phyloP scores from a whole-genome alignment of 2,329 filamentous ascomycete species.

The Gyromitra esculenta region DNA sequence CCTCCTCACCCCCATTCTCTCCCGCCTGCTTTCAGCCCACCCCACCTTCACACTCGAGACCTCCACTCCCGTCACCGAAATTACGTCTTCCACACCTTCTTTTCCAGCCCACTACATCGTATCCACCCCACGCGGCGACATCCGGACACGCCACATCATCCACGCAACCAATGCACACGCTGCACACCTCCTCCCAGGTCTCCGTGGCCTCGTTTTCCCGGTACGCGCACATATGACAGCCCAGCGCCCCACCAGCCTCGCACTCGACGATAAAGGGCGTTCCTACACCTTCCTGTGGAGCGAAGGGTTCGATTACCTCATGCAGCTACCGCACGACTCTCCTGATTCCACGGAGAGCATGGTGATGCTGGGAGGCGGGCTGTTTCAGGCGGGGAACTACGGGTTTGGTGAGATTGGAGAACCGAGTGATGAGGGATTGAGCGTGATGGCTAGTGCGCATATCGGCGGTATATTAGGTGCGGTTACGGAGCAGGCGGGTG shows the following conservation, averaged over 20 bases:
- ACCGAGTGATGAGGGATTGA: slow-evolving; percentile 63
- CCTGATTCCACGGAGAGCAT: slow-evolving; percentile 59
- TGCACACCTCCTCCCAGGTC: slow-evolving; percentile 65
- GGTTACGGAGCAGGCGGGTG: slow-evolving; percentile 59
- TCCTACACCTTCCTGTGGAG: slow-evolving; percentile 54
- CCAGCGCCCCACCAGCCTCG: slow-evolving; percentile 62
- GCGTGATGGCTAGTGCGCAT: slow-evolving; percentile 62
- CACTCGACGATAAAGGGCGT: slow-evolving; percentile 27
- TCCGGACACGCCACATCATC: slow-evolving; percentile 66
- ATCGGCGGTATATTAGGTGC: slow-evolving; percentile 62
- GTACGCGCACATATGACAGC: slow-evolving; percentile 66
- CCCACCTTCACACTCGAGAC: slow-evolving; percentile 54
- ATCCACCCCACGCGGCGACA: slow-evolving; percentile 62
- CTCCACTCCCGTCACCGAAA: slow-evolving; percentile 59
- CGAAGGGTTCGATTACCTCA: slow-evolving; percentile 65
- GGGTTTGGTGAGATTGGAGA: slow-evolving; percentile 65
- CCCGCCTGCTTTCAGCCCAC: slow-evolving; percentile 61
- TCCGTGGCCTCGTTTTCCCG: slow-evolving; percentile 64
- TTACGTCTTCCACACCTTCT: slow-evolving; percentile 58
- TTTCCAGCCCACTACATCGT: slow-evolving; percentile 61
- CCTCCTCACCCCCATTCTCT: slow-evolving; percentile 64
- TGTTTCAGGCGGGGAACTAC: slow-evolving; percentile 62
- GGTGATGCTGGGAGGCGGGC: slow-evolving; percentile 68
- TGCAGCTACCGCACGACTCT: slow-evolving; percentile 61
- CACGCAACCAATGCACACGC: slow-evolving; percentile 70